phyloP scores from a whole-genome alignment of 495 filamentous ascomycete genomes.

The Thozetella sp. region DNA sequence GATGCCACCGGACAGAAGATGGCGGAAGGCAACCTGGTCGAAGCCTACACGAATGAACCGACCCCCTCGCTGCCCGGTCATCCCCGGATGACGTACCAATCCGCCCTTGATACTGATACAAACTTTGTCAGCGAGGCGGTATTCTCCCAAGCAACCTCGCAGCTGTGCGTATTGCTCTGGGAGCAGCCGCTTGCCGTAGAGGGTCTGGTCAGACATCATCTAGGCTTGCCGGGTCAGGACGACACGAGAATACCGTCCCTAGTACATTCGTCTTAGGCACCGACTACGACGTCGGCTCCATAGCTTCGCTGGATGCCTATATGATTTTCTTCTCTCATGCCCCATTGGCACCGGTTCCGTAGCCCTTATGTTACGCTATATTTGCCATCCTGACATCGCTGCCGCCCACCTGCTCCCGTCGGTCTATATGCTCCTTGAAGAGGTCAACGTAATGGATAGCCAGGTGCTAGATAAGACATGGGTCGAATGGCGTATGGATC shows the following conservation, averaged over 20 bases:
- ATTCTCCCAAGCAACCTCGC: constrained; percentile 24
- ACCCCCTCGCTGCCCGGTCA: too few relatives aligned
- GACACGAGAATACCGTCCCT: constrained; percentile 7
- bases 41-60: too few relatives aligned
- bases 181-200: constrained; percentile 8
- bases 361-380: constrained; percentile 14
- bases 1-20: too few relatives aligned
- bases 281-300: constrained; percentile 8
- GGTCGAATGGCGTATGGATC: constrained; percentile 15
- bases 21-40: too few relatives aligned
- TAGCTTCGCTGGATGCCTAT: constrained; percentile 9
- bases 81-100: constrained; percentile 16
- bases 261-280: constrained; percentile 15
- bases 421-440: constrained; percentile 24
- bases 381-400: constrained; percentile 5
- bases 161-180: constrained; percentile 18
- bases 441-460: constrained; percentile 16
- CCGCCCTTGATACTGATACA: constrained; percentile 11
- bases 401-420: constrained; percentile 4
- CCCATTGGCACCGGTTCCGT: too few relatives aligned
- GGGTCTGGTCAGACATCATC: constrained; percentile 16
- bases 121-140: constrained; percentile 14
- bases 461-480: constrained; percentile 37
- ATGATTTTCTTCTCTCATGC: too few relatives aligned
- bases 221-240: constrained; percentile 6